Conservation (phyloP, 371 early-diverging fungal genomes). For the Haplosporangium sp. region DNA sequence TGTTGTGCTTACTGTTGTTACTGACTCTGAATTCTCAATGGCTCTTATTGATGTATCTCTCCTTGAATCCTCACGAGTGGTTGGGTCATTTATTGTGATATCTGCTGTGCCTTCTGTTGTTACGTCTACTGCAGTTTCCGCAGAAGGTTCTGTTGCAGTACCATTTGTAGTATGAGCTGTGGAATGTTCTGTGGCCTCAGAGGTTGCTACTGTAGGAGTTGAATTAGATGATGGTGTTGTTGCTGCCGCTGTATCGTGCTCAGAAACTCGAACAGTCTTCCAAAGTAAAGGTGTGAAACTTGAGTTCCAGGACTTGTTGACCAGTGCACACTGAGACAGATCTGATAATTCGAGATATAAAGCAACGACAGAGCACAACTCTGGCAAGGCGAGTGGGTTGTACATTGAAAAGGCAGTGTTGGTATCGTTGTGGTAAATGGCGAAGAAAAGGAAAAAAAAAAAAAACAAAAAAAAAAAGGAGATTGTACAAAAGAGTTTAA, state of each 20-base stretch:
- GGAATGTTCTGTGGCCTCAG: background rate
- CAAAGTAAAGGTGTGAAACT: background rate
- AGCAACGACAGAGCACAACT: background rate
- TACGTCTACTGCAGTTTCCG: background rate
- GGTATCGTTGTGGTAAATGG: background rate
- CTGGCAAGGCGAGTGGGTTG: background rate
- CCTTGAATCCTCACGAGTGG: too few relatives aligned
- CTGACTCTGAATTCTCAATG: background rate
- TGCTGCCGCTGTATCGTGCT: background rate
- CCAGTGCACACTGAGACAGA: background rate
- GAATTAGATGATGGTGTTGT: background rate
- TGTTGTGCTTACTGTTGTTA: background rate
- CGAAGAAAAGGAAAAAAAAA: background rate
- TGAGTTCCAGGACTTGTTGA: background rate
- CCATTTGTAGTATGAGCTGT: background rate
- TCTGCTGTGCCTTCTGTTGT: background rate
- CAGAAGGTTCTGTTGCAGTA: background rate
- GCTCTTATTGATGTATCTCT: too few relatives aligned
- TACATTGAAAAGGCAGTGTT: background rate
- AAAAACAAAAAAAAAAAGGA: background rate
- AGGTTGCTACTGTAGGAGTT: background rate
- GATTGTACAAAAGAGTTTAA: too few relatives aligned
- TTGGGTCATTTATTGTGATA: background rate
- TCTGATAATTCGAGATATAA: background rate
- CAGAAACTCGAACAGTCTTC: background rate